Evolutionary conservation across 164 flowering plant genomes (phyloP).

Genomic region (Nelumbo lutea): DNA sequence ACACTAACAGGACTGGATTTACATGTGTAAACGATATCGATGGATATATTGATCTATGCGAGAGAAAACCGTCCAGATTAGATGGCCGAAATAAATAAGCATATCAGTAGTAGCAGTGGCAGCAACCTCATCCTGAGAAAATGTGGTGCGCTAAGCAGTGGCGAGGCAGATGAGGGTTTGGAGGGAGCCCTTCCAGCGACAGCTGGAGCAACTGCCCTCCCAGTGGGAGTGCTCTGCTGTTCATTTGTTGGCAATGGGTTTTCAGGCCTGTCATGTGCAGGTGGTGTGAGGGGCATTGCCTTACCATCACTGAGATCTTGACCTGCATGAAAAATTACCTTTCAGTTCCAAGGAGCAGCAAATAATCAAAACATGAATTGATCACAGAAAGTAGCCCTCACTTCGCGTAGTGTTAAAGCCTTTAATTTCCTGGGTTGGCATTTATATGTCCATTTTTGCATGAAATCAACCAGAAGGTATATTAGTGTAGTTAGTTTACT

Average conservation of each 20-base stretch:
- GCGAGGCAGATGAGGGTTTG: slow-evolving; percentile 38
- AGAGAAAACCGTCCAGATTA: not conserved
- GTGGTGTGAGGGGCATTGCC: slow-evolving; percentile 30
- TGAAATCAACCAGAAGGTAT: too few species aligned
- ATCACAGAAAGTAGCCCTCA: too few species aligned
- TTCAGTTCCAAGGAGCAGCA: not conserved
- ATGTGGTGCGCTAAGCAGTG: slow-evolving; percentile 8
- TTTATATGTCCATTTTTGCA: too few species aligned
- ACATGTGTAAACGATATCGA: slow-evolving; percentile 8
- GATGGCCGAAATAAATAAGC: slow-evolving; percentile 12
- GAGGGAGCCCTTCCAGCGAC: slow-evolving; percentile 69
- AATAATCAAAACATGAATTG: too few species aligned
- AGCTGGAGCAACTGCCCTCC: slow-evolving; percentile 70
- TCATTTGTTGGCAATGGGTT: slow-evolving; percentile 75
- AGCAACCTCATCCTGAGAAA: slow-evolving; percentile 19
- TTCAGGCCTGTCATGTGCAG: slow-evolving; percentile 36
- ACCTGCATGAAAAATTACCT: slow-evolving; percentile 36
- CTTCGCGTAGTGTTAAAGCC: too few species aligned
- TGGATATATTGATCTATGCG: not conserved
- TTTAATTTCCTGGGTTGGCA: too few species aligned
- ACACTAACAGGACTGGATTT: slow-evolving; percentile 12
- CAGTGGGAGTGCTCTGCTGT: slow-evolving; percentile 53
- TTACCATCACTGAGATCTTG: slow-evolving; percentile 32
- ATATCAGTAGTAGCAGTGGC: slow-evolving; percentile 16
- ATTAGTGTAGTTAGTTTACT: too few species aligned